A percentile compares a stretch with the other conserved stretches of the same genome.
Conservation (phyloP, 257 asterid species). For the Primulina huaijiensis region DNA sequence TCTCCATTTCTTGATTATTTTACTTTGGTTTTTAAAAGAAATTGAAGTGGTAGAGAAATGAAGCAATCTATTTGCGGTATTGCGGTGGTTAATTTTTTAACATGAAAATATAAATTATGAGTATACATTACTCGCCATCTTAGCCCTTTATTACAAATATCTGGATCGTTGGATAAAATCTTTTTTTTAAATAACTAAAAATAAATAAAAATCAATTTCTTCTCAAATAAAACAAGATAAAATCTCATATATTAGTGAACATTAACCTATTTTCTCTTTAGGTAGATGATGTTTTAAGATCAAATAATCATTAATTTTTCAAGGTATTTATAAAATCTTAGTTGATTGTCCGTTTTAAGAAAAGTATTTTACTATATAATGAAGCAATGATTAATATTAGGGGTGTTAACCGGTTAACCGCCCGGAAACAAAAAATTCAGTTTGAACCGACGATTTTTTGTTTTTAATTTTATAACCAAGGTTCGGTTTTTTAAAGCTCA, state of each 20-base stretch:
- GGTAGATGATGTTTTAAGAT: too few species aligned
- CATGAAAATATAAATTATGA: too few species aligned
- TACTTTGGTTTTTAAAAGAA: slow-evolving; percentile 2
- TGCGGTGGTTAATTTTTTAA: background rate
- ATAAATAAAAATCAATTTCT: too few species aligned
- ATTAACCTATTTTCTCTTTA: too few species aligned
- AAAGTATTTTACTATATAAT: background rate
- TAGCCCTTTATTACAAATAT: background rate
- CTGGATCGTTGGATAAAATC: background rate
- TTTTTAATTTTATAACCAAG: too few species aligned
- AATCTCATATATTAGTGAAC: background rate
- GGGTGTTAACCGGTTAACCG: too few species aligned
- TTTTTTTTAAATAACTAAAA: too few species aligned
- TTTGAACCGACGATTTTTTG: too few species aligned
- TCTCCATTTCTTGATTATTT: slow-evolving; percentile 43
- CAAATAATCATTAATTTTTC: background rate
- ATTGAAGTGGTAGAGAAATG: background rate
- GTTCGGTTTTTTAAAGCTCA: too few species aligned
- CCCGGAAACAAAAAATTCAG: too few species aligned
- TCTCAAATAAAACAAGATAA: background rate
- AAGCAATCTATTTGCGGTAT: background rate
- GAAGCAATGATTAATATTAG: too few species aligned
- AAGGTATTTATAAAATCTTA: background rate
- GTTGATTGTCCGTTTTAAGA: background rate
- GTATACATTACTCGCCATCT: too few species aligned